These are phyloP conservation scores for Achlya hypogyna DNA, from an alignment of 352 stramenopile species.

Conservation along the genomic window DNA sequence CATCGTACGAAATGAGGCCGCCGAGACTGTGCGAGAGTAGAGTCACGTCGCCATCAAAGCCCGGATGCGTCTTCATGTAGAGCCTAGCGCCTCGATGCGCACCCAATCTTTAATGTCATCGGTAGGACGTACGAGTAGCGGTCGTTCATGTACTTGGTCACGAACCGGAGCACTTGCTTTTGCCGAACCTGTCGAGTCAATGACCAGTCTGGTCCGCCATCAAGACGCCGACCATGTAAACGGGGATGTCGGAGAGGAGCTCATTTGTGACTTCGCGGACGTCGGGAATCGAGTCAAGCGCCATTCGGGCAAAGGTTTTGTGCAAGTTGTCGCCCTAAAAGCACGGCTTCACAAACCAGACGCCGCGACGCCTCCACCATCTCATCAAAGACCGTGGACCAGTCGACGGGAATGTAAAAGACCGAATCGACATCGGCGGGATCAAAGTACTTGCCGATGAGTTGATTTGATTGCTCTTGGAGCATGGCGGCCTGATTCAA, in stretches of 20 bases:
- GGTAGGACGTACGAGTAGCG: not conserved
- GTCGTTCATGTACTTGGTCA: slow-evolving; percentile 11
- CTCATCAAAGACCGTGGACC: slow-evolving; percentile 24
- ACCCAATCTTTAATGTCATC: not conserved
- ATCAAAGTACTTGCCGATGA: slow-evolving; percentile 1
- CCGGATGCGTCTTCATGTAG: slow-evolving; percentile 23
- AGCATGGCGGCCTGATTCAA: slow-evolving; percentile 21
- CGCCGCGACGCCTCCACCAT: not conserved
- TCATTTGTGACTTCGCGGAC: slow-evolving; percentile 89
- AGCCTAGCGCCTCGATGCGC: not conserved
- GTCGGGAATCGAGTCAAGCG: slow-evolving; percentile 72
- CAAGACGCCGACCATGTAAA: slow-evolving; percentile 23
- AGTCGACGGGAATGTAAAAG: slow-evolving; percentile 80
- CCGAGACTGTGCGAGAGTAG: slow-evolving; percentile 84
- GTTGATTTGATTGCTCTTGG: not conserved
- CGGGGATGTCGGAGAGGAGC: slow-evolving; percentile 16
- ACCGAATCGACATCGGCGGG: slow-evolving; percentile 22
- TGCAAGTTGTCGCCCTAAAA: slow-evolving; percentile 24
- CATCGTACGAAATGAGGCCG: slow-evolving; percentile 89
- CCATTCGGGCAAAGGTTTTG: slow-evolving; percentile 35
- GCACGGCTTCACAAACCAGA: not conserved
- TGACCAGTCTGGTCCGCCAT: too few relatives aligned
- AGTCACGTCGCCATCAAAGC: slow-evolving; percentile 54
- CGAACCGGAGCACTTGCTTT: slow-evolving; percentile 9
- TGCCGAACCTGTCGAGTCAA: not conserved